Evolutionary conservation across 257 asterid species (phyloP).

Genomic region (Plantago elongata): DNA sequence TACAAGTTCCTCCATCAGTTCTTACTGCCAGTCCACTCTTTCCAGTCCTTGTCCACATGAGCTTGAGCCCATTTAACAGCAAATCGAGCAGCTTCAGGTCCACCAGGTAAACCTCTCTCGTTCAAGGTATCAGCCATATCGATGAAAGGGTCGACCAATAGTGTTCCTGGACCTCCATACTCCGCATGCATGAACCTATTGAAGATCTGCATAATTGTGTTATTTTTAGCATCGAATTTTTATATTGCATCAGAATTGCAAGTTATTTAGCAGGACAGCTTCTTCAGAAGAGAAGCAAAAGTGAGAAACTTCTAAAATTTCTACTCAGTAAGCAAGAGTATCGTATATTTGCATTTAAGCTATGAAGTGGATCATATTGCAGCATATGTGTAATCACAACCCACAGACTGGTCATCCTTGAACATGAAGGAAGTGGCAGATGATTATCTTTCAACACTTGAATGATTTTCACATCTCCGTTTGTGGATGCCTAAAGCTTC

Average conservation of each 20-base stretch:
- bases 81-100: constrained; percentile 89
- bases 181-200: constrained; percentile 65
- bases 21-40: constrained; percentile 54
- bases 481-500: not conserved
- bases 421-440: not conserved
- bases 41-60: constrained; percentile 80
- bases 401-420: too few relatives aligned
- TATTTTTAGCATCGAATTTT: not conserved
- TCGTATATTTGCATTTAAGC: too few relatives aligned
- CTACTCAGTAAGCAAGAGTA: too few relatives aligned
- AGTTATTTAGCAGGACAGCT: not conserved
- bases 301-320: not conserved
- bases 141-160: constrained; percentile 69
- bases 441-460: not conserved
- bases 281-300: not conserved
- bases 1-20: not conserved
- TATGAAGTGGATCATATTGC: too few relatives aligned
- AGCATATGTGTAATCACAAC: too few relatives aligned
- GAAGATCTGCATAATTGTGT: constrained; percentile 47
- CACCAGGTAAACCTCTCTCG: constrained; percentile 84
- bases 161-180: constrained; percentile 93
- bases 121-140: constrained; percentile 85
- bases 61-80: constrained; percentile 88
- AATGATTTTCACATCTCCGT: not conserved
- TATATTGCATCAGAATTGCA: constrained; percentile 4